Evolutionary conservation across 768 basidiomycete genomes (phyloP).

Genomic region (Postia placenta): DNA sequence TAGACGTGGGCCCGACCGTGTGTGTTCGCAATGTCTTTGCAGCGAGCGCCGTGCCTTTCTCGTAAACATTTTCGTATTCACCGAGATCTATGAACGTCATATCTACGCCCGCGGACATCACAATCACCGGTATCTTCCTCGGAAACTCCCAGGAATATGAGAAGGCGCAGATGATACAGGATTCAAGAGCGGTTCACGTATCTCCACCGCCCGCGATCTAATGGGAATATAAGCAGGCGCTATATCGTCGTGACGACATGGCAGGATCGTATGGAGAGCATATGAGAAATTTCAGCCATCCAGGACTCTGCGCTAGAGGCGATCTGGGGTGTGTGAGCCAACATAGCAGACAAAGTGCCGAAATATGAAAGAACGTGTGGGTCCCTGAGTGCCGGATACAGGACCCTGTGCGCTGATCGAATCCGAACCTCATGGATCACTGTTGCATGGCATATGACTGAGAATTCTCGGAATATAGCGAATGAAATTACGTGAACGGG

Average conservation of each 20-base stretch:
- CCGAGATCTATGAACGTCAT: no score
- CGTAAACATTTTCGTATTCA: no score
- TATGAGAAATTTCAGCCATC: background rate
- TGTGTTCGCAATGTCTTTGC: no score
- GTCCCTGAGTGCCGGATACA: background rate
- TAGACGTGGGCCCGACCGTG: no score
- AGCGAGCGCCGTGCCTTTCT: no score
- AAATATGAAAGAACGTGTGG: no score
- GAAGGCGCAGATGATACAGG: no score
- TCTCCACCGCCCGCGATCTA: background rate
- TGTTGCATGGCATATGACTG: background rate
- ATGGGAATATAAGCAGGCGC: background rate
- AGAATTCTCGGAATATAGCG: background rate
- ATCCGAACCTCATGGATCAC: background rate
- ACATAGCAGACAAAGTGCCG: no score
- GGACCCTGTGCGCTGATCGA: background rate
- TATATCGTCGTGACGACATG: background rate
- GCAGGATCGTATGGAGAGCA: background rate
- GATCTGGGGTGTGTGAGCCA: background rate
- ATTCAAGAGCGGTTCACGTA: no score
- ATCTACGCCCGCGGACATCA: no score
- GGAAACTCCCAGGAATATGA: no score
- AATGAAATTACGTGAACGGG: background rate
- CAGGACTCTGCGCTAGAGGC: background rate
- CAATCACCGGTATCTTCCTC: no score